Conservation (phyloP, 805 yeast genomes). For the Sugiyamaella mastotermitis region DNA sequence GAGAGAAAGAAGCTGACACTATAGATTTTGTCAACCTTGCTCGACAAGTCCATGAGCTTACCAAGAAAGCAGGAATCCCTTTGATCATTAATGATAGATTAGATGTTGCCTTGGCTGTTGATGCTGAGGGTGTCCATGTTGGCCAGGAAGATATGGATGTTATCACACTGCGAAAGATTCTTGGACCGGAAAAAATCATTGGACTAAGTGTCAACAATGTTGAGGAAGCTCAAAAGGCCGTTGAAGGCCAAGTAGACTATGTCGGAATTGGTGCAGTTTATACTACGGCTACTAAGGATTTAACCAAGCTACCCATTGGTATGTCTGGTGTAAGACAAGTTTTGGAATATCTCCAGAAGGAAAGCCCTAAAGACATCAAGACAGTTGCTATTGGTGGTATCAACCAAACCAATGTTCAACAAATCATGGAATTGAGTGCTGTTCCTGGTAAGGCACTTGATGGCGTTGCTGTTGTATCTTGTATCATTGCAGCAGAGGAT, state of each 20-base stretch:
- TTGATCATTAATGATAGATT: slow-evolving; percentile 79
- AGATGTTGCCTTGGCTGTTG: slow-evolving; percentile 84
- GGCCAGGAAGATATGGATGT: slow-evolving; percentile 86
- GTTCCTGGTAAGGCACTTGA: slow-evolving; percentile 45
- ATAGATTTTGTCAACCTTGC: slow-evolving; percentile 63
- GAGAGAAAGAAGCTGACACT: slow-evolving; percentile 73
- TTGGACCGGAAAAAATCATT: slow-evolving; percentile 70
- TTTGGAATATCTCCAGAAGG: slow-evolving; percentile 24
- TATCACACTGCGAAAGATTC: slow-evolving; percentile 42
- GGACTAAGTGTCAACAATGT: slow-evolving; percentile 69
- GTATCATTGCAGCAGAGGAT: slow-evolving; percentile 61
- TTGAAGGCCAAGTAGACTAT: slow-evolving; percentile 57
- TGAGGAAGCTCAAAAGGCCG: slow-evolving; percentile 49
- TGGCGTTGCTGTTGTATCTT: slow-evolving; percentile 88
- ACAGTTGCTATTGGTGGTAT: slow-evolving; percentile 82
- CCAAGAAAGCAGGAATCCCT: slow-evolving; percentile 58
- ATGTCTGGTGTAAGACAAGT: slow-evolving; percentile 56
- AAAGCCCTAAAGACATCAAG: slow-evolving; percentile 33
- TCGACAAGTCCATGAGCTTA: slow-evolving; percentile 49
- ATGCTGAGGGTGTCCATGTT: slow-evolving; percentile 87
- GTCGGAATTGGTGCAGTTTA: slow-evolving; percentile 81
- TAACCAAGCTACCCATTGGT: slow-evolving; percentile 57
- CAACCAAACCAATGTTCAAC: slow-evolving; percentile 54
- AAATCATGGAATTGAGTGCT: slow-evolving; percentile 49
- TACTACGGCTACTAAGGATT: slow-evolving; percentile 65